Evolutionary conservation across 2,329 filamentous ascomycete genomes (phyloP).

Genomic region (Periconia digitata): DNA sequence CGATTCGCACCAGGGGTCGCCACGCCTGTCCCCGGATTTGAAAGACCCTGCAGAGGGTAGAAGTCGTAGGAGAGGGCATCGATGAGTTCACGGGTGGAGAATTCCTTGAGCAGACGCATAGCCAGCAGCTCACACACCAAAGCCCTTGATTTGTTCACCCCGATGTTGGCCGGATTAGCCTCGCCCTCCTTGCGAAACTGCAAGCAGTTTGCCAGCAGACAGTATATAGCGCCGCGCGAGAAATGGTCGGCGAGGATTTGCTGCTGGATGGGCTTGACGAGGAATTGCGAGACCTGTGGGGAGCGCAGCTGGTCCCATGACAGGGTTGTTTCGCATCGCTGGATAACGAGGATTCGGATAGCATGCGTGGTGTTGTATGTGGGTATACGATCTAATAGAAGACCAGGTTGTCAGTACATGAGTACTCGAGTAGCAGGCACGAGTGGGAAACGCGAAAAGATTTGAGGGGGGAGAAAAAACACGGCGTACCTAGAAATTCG

Average conservation of each 20-base stretch:
- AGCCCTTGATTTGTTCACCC: conserved; percentile 79
- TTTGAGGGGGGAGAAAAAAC: too few relatives aligned
- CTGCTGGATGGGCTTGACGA: conserved; percentile 93
- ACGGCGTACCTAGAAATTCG: conserved; percentile 37
- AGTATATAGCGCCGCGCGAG: conserved; percentile 82
- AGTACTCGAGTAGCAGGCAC: background rate
- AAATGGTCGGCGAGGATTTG: conserved; percentile 83
- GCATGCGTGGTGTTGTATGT: conserved; percentile 90
- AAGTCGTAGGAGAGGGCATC: conserved; percentile 95
- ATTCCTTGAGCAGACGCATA: conserved; percentile 87
- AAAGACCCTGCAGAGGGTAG: conserved; percentile 82
- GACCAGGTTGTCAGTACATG: conserved; percentile 21
- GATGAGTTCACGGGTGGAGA: conserved; percentile 84
- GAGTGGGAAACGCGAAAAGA: background rate
- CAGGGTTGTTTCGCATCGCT: conserved; percentile 86
- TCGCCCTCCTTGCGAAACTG: conserved; percentile 90
- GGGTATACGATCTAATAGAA: conserved; percentile 79
- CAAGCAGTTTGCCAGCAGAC: conserved; percentile 88
- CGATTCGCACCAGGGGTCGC: conserved; percentile 29
- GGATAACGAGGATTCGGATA: conserved; percentile 79
- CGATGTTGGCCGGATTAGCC: conserved; percentile 78
- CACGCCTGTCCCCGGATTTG: conserved; percentile 47
- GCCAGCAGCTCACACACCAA: conserved; percentile 89
- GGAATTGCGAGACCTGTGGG: conserved; percentile 93
- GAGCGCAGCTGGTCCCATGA: conserved; percentile 94